Conservation (phyloP, 352 stramenopile species). For the Salisapilia sapeloensis region DNA sequence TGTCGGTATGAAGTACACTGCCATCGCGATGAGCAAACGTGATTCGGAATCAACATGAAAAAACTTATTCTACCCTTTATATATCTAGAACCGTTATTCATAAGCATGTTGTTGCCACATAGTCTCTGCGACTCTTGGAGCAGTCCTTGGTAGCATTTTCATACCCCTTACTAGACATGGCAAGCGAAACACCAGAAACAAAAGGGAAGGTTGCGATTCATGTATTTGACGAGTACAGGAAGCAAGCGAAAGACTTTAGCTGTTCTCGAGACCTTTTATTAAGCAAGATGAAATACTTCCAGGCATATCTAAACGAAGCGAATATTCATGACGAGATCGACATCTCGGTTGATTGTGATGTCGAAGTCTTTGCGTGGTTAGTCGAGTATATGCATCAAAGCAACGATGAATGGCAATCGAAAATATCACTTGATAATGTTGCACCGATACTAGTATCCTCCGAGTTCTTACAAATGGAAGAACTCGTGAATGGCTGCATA, state of each 20-base stretch:
- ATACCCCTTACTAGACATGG: too few relatives aligned
- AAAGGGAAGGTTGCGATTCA: conserved; percentile 77
- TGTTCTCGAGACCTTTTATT: conserved; percentile 69
- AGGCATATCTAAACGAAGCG: conserved; percentile 51
- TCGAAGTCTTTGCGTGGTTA: conserved; percentile 85
- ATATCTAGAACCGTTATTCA: too few relatives aligned
- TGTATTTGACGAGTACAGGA: conserved; percentile 81
- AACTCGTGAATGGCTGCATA: conserved; percentile 73
- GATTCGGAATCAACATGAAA: too few relatives aligned
- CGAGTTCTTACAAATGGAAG: conserved; percentile 85
- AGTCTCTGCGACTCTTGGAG: too few relatives aligned
- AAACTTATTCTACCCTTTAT: too few relatives aligned
- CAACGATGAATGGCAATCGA: conserved; percentile 19
- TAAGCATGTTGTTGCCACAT: too few relatives aligned
- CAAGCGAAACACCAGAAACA: too few relatives aligned
- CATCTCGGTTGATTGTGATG: conserved; percentile 86
- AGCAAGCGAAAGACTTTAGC: conserved; percentile 72
- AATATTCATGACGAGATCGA: conserved; percentile 82
- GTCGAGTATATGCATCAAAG: conserved; percentile 74
- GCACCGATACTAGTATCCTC: conserved; percentile 82
- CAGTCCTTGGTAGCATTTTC: too few relatives aligned
- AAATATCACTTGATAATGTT: conserved; percentile 52
- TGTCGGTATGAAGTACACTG: conserved; percentile 69
- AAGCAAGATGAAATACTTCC: conserved; percentile 86
- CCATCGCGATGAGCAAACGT: conserved; percentile 55